phyloP scores from a whole-genome alignment of 2,329 filamentous ascomycete genomes.

The Calonectria pseudoturangicola region DNA sequence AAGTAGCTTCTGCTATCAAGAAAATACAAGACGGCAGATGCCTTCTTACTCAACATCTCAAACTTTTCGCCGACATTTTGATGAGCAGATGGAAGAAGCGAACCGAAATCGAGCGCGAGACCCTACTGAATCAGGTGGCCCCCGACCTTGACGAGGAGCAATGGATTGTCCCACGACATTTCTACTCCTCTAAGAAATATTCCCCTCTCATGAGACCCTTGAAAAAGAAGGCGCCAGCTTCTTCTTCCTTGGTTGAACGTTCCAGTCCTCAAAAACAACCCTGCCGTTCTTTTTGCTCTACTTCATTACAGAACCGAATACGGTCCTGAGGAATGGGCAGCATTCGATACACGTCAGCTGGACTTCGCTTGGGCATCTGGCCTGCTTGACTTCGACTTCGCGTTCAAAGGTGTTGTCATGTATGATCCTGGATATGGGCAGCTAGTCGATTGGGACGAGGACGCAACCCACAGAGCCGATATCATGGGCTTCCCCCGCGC shows the following conservation, averaged over 20 bases:
- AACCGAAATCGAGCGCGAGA: not conserved
- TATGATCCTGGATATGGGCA: slow-evolving; percentile 9
- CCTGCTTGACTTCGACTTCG: not conserved
- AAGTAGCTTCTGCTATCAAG: not conserved
- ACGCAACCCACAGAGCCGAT: slow-evolving; percentile 11
- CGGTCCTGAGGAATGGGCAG: slow-evolving; percentile 14
- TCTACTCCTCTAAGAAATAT: not conserved
- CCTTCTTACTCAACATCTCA: not conserved
- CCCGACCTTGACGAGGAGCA: slow-evolving; percentile 20
- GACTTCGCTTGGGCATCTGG: not conserved
- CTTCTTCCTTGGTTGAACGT: slow-evolving; percentile 23
- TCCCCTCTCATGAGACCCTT: not conserved
- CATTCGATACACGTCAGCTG: not conserved
- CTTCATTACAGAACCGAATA: slow-evolving; percentile 13
- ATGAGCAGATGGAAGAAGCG: slow-evolving; percentile 21
- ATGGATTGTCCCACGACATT: slow-evolving; percentile 15
- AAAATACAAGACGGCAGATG: not conserved
- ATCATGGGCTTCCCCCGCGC: slow-evolving; percentile 18
- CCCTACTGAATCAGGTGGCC: slow-evolving; percentile 8
- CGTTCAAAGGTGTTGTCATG: slow-evolving; percentile 18
- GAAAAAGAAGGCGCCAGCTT: not conserved
- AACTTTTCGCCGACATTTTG: not conserved
- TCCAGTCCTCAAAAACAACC: slow-evolving; percentile 4
- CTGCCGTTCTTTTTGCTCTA: not conserved
- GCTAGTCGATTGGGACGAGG: slow-evolving; percentile 10